Conservation (phyloP, 768 basidiomycete genomes). For the Austroboletus festivus region DNA sequence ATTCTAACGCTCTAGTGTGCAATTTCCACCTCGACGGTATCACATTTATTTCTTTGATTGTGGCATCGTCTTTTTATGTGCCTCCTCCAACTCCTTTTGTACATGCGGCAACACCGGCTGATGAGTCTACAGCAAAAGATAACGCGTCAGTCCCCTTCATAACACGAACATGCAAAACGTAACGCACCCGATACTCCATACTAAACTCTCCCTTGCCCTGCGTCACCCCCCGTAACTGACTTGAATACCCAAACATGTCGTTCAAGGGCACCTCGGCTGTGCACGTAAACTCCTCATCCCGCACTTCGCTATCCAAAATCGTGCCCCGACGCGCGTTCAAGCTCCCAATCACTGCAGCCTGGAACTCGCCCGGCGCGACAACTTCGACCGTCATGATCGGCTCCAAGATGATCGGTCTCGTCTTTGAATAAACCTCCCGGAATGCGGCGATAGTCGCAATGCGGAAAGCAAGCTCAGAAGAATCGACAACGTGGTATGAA, state of each 20-base stretch:
- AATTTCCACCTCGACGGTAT: background rate
- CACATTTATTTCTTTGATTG: constrained; percentile 62
- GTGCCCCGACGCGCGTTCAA: constrained; percentile 90
- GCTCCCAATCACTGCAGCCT: constrained; percentile 91
- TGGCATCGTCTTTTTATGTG: constrained; percentile 74
- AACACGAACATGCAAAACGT: background rate
- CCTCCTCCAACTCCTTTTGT: constrained; percentile 87
- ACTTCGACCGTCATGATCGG: constrained; percentile 99
- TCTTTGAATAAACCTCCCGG: constrained; percentile 79
- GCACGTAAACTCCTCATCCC: constrained; percentile 94
- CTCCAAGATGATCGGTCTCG: constrained; percentile 82
- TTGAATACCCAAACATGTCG: constrained; percentile 98
- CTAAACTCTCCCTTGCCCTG: constrained; percentile 94
- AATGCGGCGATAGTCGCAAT: constrained; percentile 89
- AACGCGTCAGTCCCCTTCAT: too few relatives aligned
- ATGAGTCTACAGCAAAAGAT: too few relatives aligned
- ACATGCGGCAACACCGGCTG: constrained; percentile 79
- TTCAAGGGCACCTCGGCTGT: constrained; percentile 90
- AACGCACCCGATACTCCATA: constrained; percentile 72
- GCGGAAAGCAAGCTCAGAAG: constrained; percentile 93
- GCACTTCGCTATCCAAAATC: constrained; percentile 92
- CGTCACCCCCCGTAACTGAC: constrained; percentile 86
- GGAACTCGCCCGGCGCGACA: constrained; percentile 94
- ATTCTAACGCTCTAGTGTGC: background rate
- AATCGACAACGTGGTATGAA: constrained; percentile 90